Conservation (phyloP, 306 rosid species). For the Delonix regia region DNA sequence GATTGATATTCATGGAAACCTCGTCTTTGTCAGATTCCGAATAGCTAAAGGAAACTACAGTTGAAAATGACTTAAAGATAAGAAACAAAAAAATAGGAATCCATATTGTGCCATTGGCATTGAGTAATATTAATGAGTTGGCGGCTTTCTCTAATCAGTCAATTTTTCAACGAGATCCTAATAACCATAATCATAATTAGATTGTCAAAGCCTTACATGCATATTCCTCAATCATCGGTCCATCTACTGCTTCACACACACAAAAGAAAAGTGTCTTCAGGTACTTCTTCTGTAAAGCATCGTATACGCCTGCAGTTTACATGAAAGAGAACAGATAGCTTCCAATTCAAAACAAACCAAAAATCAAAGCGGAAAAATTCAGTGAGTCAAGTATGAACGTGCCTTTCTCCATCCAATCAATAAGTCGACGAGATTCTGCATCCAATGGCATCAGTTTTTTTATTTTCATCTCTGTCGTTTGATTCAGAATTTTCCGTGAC, state of each 20-base stretch:
- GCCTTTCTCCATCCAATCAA: constrained; percentile 99
- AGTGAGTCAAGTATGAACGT: constrained; percentile 22
- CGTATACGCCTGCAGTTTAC: constrained; percentile 75
- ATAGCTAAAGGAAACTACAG: constrained; percentile 86
- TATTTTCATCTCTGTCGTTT: constrained; percentile 86
- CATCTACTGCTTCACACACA: constrained; percentile 81
- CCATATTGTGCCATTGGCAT: neutral
- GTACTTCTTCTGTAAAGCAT: constrained; percentile 86
- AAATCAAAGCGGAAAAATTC: constrained; percentile 3
- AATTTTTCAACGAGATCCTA: constrained; percentile 26
- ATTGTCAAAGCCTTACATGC: constrained; percentile 62
- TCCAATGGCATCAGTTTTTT: constrained; percentile 92
- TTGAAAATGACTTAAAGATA: constrained; percentile 17
- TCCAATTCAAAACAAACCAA: constrained; percentile 14
- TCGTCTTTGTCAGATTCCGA: constrained; percentile 79
- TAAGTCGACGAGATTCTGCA: constrained; percentile 89
- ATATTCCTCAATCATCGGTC: constrained; percentile 98
- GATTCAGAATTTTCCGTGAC: constrained; percentile 28
- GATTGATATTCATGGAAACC: constrained; percentile 81
- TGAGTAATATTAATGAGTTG: neutral
- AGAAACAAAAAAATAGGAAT: constrained; percentile 26
- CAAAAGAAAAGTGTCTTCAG: constrained; percentile 85
- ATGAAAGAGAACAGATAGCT: neutral
- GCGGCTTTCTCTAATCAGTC: constrained; percentile 15
- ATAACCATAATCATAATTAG: neutral